A percentile compares a stretch with the other conserved stretches of the same genome.
These are phyloP conservation scores for Eucalyptus curtisii DNA, from an alignment of 345 rosid species.

Conservation along the genomic window DNA sequence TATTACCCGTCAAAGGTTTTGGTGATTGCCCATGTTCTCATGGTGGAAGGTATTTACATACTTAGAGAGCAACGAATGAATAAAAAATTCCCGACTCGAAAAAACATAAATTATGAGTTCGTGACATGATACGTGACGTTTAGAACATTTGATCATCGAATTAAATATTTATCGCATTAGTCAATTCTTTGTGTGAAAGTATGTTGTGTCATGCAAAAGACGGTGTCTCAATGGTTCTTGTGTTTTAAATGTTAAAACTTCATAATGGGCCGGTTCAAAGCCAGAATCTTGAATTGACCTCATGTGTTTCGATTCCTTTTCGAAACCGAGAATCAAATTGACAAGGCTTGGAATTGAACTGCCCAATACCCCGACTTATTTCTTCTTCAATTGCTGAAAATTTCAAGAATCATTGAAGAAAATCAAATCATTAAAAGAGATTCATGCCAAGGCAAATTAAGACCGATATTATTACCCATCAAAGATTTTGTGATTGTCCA, in stretches of 20 bases:
- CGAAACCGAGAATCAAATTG: neutral
- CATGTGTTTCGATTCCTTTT: neutral
- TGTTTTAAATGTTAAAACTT: neutral
- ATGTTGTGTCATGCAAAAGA: no score
- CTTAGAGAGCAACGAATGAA: neutral
- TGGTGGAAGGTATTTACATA: neutral
- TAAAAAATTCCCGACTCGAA: neutral
- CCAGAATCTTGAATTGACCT: no score
- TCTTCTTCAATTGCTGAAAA: neutral
- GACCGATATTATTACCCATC: neutral
- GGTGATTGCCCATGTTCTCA: accelerated
- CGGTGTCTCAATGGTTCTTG: neutral
- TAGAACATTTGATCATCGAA: neutral
- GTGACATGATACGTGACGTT: accelerated
- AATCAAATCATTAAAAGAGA: neutral
- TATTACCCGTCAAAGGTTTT: neutral
- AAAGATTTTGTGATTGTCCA: neutral
- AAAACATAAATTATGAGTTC: neutral
- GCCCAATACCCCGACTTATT: accelerated
- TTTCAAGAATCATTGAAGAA: accelerated
- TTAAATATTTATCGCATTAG: neutral
- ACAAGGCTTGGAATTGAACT: neutral
- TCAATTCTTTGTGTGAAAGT: neutral
- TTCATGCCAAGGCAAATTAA: neutral
- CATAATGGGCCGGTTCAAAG: neutral